A percentile compares a stretch with the other conserved stretches of the same genome.
These are phyloP conservation scores for Cladophialophora psammophila DNA, from an alignment of 2,329 filamentous ascomycete genomes.

Conservation along the genomic window DNA sequence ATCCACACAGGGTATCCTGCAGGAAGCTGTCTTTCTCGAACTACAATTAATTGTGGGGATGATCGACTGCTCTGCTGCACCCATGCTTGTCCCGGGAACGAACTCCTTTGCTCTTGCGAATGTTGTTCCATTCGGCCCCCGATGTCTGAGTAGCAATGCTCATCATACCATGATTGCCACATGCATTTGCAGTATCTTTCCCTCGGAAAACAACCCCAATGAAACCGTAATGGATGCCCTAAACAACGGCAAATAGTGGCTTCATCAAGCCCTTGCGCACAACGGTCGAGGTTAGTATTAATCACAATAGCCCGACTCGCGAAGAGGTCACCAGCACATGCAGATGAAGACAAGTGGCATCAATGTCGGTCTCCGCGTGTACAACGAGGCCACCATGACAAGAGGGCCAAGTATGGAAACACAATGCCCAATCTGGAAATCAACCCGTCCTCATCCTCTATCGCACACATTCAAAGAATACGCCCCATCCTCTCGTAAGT, in stretches of 20 bases:
- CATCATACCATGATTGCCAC: background rate
- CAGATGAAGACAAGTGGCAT: background rate
- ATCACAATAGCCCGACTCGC: background rate
- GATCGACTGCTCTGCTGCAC: background rate
- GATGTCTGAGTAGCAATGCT: background rate
- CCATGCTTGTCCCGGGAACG: background rate
- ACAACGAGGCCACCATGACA: background rate
- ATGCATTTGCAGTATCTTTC: background rate
- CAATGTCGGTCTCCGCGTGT: background rate
- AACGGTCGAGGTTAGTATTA: background rate
- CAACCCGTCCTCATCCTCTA: background rate
- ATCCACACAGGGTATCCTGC: slow-evolving; percentile 3
- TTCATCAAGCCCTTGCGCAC: background rate
- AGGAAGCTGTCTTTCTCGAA: background rate
- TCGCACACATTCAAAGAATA: slow-evolving; percentile 11
- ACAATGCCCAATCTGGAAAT: background rate
- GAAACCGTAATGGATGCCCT: background rate
- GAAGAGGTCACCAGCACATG: background rate
- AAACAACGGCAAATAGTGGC: background rate
- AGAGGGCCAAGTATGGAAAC: background rate
- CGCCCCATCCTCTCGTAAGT: slow-evolving; percentile 11
- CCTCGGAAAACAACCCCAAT: background rate
- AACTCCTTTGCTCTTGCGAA: background rate
- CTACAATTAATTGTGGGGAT: background rate
- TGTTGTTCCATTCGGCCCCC: background rate